Evolutionary conservation across 192 early-diverging fungal genomes (phyloP).

Genomic region (Obelidium mucronatum): DNA sequence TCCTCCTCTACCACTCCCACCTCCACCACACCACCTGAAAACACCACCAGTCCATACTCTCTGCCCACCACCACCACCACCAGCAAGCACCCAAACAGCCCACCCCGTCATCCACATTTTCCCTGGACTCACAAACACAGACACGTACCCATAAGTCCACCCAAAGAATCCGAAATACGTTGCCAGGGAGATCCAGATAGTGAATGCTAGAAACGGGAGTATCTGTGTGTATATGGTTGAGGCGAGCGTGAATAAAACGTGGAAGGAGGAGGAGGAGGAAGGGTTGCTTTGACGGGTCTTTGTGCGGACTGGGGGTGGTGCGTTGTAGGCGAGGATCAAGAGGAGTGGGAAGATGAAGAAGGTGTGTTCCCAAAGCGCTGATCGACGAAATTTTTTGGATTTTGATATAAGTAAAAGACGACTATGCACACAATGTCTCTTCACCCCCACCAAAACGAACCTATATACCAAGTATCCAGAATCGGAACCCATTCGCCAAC

Average conservation of each 20-base stretch:
- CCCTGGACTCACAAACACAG: conserved; percentile 22
- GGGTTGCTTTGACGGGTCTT: neutral
- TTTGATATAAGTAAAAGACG: neutral
- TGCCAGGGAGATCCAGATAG: neutral
- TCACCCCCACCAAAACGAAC: conserved; percentile 28
- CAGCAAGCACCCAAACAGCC: conserved; percentile 5
- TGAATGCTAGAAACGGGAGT: neutral
- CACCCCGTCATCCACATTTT: conserved; percentile 32
- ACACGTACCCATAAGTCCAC: neutral
- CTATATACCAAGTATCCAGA: conserved; percentile 36
- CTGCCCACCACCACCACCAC: too few relatives aligned
- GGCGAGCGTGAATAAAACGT: neutral
- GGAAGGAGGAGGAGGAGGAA: too few relatives aligned
- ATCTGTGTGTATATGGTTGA: neutral
- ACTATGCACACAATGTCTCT: neutral
- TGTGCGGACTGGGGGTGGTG: neutral
- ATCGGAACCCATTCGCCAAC: conserved; percentile 34
- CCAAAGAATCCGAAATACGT: conserved; percentile 26
- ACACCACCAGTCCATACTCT: too few relatives aligned
- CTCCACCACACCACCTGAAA: neutral
- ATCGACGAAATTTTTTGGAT: conserved; percentile 11
- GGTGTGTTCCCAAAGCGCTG: conserved; percentile 43
- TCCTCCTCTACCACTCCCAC: too few relatives aligned
- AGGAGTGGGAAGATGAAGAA: conserved; percentile 33
- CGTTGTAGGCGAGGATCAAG: conserved; percentile 9